phyloP scores from a whole-genome alignment of 202 grass and related monocot genomes.

The Bolboschoenoplectus hybrid region DNA sequence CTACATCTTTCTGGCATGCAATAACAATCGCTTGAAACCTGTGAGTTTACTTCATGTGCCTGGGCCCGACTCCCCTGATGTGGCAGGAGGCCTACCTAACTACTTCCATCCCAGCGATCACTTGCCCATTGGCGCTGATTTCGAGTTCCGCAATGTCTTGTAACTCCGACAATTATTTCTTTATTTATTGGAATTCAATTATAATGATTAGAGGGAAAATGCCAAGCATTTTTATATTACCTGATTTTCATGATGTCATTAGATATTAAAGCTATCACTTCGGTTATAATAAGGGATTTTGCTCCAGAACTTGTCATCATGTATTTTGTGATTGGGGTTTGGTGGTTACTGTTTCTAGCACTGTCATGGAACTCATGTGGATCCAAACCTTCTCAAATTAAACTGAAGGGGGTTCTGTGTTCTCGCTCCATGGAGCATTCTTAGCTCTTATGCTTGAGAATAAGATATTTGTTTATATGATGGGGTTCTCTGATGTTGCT shows the following conservation, averaged over 20 bases:
- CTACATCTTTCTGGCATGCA: conserved; percentile 60
- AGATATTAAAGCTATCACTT: background rate
- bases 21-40: conserved; percentile 54
- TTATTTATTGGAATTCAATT: background rate
- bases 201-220: background rate
- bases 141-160: conserved; percentile 34
- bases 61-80: conserved; percentile 47
- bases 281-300: background rate
- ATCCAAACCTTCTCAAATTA: background rate
- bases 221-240: background rate
- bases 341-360: background rate
- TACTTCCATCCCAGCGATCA: conserved; percentile 83
- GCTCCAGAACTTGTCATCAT: background rate
- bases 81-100: conserved; percentile 78
- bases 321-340: background rate
- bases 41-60: conserved; percentile 72
- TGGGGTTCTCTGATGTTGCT: background rate
- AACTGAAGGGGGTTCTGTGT: background rate
- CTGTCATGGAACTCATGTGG: background rate
- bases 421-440: background rate
- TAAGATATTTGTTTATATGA: background rate
- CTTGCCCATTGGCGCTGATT: conserved; percentile 82
- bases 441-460: background rate
- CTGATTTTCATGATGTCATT: conserved; percentile 1
- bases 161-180: conserved; percentile 2